Evolutionary conservation across 2,329 filamentous ascomycete genomes (phyloP).

Genomic region (Ceratocystis cacaofunesta): DNA sequence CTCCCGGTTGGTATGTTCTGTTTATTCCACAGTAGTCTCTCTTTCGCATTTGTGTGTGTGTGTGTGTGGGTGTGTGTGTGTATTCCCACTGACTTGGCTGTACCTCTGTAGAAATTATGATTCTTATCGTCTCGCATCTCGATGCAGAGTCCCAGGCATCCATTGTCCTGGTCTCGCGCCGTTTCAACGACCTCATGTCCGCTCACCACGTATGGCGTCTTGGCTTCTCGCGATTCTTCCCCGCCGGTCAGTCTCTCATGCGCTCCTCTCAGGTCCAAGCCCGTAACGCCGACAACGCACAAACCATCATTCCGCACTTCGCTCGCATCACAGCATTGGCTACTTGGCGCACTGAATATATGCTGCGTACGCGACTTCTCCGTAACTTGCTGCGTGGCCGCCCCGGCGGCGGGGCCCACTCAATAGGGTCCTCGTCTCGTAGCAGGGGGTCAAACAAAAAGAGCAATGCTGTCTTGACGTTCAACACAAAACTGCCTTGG

Average conservation of each 20-base stretch:
- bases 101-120: conserved; percentile 66
- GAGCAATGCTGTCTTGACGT: conserved; percentile 62
- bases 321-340: conserved; percentile 65
- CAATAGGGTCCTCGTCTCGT: conserved; percentile 30
- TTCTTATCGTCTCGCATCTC: conserved; percentile 79
- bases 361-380: conserved; percentile 69
- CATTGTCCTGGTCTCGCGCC: conserved; percentile 72
- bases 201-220: conserved; percentile 88
- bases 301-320: conserved; percentile 64
- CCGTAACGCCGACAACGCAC: conserved; percentile 32
- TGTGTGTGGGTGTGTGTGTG: conserved; percentile 18
- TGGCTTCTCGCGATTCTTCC: conserved; percentile 83
- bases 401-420: conserved; percentile 33
- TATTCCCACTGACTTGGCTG: neutral
- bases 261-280: neutral
- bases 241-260: conserved; percentile 43
- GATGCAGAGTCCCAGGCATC: conserved; percentile 70
- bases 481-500: conserved; percentile 69
- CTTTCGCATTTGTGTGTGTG: conserved; percentile 19
- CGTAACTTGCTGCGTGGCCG: conserved; percentile 72
- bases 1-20: conserved; percentile 1
- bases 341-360: conserved; percentile 95
- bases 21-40: neutral
- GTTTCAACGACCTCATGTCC: conserved; percentile 75
- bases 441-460: conserved; percentile 43